Evolutionary conservation across 2,329 filamentous ascomycete genomes (phyloP).

Genomic region (Phoma sp.): DNA sequence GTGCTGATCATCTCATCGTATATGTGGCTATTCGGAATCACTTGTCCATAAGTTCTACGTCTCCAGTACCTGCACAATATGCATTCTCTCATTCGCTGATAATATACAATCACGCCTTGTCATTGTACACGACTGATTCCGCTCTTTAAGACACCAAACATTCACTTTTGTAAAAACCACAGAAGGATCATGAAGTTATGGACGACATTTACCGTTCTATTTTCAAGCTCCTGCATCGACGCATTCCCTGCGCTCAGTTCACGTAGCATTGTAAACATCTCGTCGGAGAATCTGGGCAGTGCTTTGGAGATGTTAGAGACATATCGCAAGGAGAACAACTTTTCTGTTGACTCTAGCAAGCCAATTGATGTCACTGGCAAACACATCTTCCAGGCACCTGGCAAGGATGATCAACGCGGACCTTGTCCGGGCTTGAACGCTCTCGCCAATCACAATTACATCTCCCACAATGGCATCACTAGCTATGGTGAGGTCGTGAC

Average conservation of each 20-base stretch:
- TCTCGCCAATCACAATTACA: slow-evolving; percentile 49
- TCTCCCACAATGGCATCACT: slow-evolving; percentile 44
- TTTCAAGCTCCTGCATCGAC: slow-evolving; percentile 12
- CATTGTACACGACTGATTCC: no score
- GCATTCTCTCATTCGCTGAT: background rate
- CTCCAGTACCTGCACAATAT: no score
- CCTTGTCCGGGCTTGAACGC: slow-evolving; percentile 52
- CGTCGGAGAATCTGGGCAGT: slow-evolving; percentile 17
- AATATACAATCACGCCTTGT: no score
- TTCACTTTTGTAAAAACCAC: no score
- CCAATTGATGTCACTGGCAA: slow-evolving; percentile 32
- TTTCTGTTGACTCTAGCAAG: slow-evolving; percentile 30
- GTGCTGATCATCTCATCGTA: no score
- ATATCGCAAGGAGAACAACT: slow-evolving; percentile 19
- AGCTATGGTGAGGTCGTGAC: slow-evolving; percentile 52
- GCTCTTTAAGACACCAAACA: no score
- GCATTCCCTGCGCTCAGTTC: slow-evolving; percentile 23
- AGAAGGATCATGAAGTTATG: slow-evolving; percentile 22
- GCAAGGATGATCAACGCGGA: slow-evolving; percentile 50
- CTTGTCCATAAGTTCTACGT: no score
- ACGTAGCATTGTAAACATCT: slow-evolving; percentile 11
- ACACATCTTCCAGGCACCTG: slow-evolving; percentile 45
- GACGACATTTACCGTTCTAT: slow-evolving; percentile 16
- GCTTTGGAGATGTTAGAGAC: slow-evolving; percentile 21
- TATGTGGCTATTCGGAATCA: no score